Evolutionary conservation across 2,329 filamentous ascomycete species (phyloP), one percentile per base, ranked within the genome.

Genomic region (Penicillium verrucosum): DNA sequence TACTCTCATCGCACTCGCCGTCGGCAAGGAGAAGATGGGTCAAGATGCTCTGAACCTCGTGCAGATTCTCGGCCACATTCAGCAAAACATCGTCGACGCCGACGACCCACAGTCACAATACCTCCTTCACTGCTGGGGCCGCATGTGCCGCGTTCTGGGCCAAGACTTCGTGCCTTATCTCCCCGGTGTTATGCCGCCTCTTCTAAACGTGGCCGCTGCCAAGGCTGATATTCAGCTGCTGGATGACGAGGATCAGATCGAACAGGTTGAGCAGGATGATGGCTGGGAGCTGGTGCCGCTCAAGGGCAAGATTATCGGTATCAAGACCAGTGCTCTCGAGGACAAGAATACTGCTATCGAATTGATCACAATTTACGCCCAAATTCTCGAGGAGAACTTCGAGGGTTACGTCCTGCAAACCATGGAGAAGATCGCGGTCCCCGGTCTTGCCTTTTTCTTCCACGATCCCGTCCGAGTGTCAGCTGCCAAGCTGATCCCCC

Each of bases 291-390:
- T 99, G 64, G 92, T 99, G 16, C 94, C 94, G 9, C 83, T 99
- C 54, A 96, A 96, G 77, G 94, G 94, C 64, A 97, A 97, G 80
- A 90, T 96, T 75, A 97, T 99, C 69, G 94, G 94, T 62, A 99
- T 99, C 78, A 92, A 92, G 78, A 99, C 94, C 8, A 96, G 91
- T 73, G 90, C 89, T 10, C 87, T 99, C 74, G 94, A 99, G 68
- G 94, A 99, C 77, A 99, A 99, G 81, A 92, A 97, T 75, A 97
- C 96, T 84, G 94, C 94, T n/a, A 97, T 99, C 63, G 94, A 99
- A 77, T 85, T 99, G 51, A 89, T 99, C 59, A 92, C 96, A 45
- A 93, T 99, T 60, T 99, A 99, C 70, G 93, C 94, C 1, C 92
- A 97, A 73, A 92, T 96, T 27, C 83, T 99, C n/a, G 91, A 97